A percentile compares a stretch with the other conserved stretches of the same genome.
These are phyloP conservation scores for Geum urbanum DNA, from an alignment of 306 rosid species.

Conservation along the genomic window DNA sequence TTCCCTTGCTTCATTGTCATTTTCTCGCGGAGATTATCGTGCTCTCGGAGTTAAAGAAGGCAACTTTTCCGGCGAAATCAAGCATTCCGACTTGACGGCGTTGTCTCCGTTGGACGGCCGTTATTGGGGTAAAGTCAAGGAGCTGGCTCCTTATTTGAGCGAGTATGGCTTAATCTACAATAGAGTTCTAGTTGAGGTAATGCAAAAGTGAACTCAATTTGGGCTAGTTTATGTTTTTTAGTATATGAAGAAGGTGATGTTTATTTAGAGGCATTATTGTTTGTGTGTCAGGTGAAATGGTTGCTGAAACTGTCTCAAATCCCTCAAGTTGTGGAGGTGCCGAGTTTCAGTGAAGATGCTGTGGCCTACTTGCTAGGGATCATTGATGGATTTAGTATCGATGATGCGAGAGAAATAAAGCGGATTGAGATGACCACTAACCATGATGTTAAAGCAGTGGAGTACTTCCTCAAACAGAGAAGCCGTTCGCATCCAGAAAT, in stretches of 20 bases:
- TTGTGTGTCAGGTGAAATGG: slow-evolving; percentile 65
- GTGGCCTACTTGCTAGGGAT: slow-evolving; percentile 47
- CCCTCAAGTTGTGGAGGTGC: slow-evolving; percentile 64
- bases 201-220: background rate
- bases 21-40: too few relatives aligned
- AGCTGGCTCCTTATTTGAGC: too few relatives aligned
- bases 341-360: slow-evolving; percentile 63
- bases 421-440: slow-evolving; percentile 71
- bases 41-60: too few relatives aligned
- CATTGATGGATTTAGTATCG: slow-evolving; percentile 44
- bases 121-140: too few relatives aligned
- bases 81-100: too few relatives aligned
- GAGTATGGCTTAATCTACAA: slow-evolving; percentile 52
- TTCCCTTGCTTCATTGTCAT: too few relatives aligned
- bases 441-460: slow-evolving; percentile 91
- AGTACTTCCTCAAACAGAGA: slow-evolving; percentile 74
- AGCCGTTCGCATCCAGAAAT: slow-evolving; percentile 63
- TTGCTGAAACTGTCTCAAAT: slow-evolving; percentile 63
- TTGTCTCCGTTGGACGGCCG: too few relatives aligned
- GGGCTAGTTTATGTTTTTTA: too few relatives aligned
- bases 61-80: too few relatives aligned
- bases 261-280: background rate
- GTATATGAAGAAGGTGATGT: background rate
- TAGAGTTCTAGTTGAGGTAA: slow-evolving; percentile 65
- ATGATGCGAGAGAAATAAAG: slow-evolving; percentile 69